Base-by-base conservation (phyloP, 1,139 yeast genomes). In the Sugiyamaella neomexicana region DNA sequence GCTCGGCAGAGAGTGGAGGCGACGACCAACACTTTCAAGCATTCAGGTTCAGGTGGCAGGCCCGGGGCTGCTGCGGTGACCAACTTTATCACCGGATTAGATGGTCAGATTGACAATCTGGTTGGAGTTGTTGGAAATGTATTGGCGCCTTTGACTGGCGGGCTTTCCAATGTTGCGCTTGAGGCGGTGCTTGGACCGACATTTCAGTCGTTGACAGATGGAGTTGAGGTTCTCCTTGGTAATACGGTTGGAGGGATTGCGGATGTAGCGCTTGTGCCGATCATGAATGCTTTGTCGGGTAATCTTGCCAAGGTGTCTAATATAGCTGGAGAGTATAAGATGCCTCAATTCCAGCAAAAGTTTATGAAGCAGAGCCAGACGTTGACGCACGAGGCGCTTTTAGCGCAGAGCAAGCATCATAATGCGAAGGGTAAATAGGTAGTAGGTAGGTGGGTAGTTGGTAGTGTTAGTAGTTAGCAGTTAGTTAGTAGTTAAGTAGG, bases 141-240 rank as follows among this genome's bases (percentile, higher is more conserved):
- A 13, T 55, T 65, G 29, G 59, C 64, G 32, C 67, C 68, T 20
- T 27, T 63, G 10, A 58, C 62, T 10, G 60, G 61, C 7, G 69
- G 69, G 16, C 52, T 58, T 15, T 61, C 71, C 27, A 55, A 58
- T 45, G 65, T 59, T 10, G 56, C 68, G 31, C 66, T 64, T 17
- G 58, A 59, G 46, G 54, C 63, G 31, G 55, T 68, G 36, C 62
- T 68, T 10, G 63, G 65, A 6, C 71, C 72, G 10, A 60, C 67
- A 46, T 67, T 66, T 54, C 72, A 69, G 59, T 66, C 71, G 64
- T 20, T 69, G 27, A 66, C 70, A 53, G 68, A 68, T 56, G 71
- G 71, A 38, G 66, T 65, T 31, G 70, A 68, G 55, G 71, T 68
- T 8, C 55, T 68, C 7, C 47, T 67, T n/a, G 63, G 68, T 34